A percentile compares a stretch with the other conserved stretches of the same genome.
Evolutionary conservation across 441 rosid species (phyloP).

Genomic region (Pelargonium australe): DNA sequence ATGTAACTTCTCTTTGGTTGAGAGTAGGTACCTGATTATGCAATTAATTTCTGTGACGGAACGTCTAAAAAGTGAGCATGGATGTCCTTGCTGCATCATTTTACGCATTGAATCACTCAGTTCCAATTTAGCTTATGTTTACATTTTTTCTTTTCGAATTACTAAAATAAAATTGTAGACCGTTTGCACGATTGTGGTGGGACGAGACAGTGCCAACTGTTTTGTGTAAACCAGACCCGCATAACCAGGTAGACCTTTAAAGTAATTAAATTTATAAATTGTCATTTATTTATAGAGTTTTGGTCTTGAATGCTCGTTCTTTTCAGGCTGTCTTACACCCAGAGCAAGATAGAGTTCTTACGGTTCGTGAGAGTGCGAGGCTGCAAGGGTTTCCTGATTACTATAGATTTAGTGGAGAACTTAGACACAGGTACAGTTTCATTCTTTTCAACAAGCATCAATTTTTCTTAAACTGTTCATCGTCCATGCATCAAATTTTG

Average conservation of each 20-base stretch:
- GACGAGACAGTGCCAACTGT: conserved; percentile 86
- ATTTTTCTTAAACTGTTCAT: no score
- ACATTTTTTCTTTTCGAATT: background rate
- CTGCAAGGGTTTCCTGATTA: conserved; percentile 96
- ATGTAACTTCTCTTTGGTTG: background rate
- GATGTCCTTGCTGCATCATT: background rate
- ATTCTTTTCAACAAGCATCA: no score
- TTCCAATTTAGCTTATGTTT: background rate
- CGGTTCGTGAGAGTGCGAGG: conserved; percentile 75
- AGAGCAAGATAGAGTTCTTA: conserved; percentile 81
- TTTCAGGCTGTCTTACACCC: conserved; percentile 68
- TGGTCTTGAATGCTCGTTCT: background rate
- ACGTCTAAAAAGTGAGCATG: background rate
- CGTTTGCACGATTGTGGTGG: conserved; percentile 92
- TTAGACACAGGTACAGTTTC: conserved; percentile 51
- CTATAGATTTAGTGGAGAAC: conserved; percentile 66
- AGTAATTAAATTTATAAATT: background rate
- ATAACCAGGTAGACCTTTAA: conserved; percentile 44
- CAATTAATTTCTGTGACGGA: background rate
- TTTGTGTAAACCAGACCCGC: conserved; percentile 48
- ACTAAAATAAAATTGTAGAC: conserved; percentile 33
- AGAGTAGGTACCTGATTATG: conserved; percentile 46
- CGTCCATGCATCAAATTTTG: no score
- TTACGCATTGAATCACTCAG: background rate
- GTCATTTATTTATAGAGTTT: conserved; percentile 1